Evolutionary conservation across 2,329 filamentous ascomycete species (phyloP), one percentile per base, ranked within the genome.

Genomic region (Botryosphaeria dothidea): DNA sequence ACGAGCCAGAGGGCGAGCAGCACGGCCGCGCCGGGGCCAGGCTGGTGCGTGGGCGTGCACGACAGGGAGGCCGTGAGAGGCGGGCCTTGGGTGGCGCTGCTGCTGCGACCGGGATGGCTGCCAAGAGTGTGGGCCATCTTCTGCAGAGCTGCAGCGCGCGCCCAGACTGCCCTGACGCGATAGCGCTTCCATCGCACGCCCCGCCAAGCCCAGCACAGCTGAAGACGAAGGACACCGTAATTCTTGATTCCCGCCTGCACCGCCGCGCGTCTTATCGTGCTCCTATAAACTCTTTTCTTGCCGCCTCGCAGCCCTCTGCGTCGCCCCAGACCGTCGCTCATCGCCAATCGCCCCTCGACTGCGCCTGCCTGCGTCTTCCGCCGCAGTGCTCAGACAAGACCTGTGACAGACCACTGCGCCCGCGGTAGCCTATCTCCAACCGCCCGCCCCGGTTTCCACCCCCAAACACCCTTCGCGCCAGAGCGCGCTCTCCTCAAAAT

Each of bases 391-490:
- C 54, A 29, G 36, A 58, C 54, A 58, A 38, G 17, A 29, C 15
- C 7, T 46, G 56, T 46, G 27, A 60, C 56, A 46, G 19, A 21
- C 29, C 34, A 21, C 9, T 21, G 29, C 41, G 29, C 57, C 27
- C 41, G 31, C 23, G 45, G 29, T 7, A 21, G 9, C 21, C 58
- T 34, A 9, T 43, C 57, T 27, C 27, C 38, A 15, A 13, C 31
- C 60, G 46, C 34, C 27, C 29, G 29, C 38, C 27, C 29, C 25
- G 36, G 68, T 74, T 15, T 83, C 83, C 41, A 80, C 79, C 36
- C 83, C 48, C 81, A 84, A 67, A 57, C 36, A 27, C 25, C 49
- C 77, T 80, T 73, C 75, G 75, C 72, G 70, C 74, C 71, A 25
- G 23, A 79, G 80, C 67, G 71, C 77, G 71, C 75, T 75, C 66